Base-by-base conservation (phyloP, 176 grass and related monocot species). In the Tillandsia leiboldiana region DNA sequence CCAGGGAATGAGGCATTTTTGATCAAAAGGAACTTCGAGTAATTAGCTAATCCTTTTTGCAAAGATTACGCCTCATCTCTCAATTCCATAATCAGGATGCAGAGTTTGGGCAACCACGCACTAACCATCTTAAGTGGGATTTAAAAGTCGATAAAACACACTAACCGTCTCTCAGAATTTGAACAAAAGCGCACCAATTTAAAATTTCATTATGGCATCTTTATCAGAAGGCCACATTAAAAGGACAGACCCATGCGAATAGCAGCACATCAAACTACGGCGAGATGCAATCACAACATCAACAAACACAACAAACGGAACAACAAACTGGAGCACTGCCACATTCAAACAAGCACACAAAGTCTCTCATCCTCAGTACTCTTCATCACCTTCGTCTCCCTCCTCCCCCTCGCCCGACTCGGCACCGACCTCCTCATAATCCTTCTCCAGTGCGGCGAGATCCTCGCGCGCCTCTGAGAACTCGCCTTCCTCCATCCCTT, bases 401-500 rank as follows among this genome's bases (percentile, higher is more conserved):
- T 83, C 80, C 2, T 83, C 80, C 56, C 68, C 73, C 67, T 83
- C 80, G 51, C 64, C 80, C 51, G 68, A 64, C 67, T 83, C 80
- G 1, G 80, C 80, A 71, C 80, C 80, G 0, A 83, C 80, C 54
- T 83, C 80, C 27, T 83, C 80, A 42, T 83, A 83, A 51, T 83
- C 80, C 73, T 83, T 83, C 67, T 83, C 79, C 54, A 82, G 66
- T 11, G 79, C 79, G 64, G 79, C 79, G 57, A 82, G 63, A 64
- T 82, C 79, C 68, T 83, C 80, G 33, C 80, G 73, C 23, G 80
- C 80, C 50, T 83, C 80, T 49, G 80, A 83, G 67, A 83, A 83
- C 51, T 83, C 80, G 14, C 80, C 80, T 75, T 83, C 80, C 59
- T 83, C 80, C 80, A 83, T 83, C 11, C 80, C 80, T 74, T 83